A percentile compares a stretch with the other conserved stretches of the same genome.
Conservation (phyloP, 495 filamentous ascomycete species). For the Letharia columbiana region DNA sequence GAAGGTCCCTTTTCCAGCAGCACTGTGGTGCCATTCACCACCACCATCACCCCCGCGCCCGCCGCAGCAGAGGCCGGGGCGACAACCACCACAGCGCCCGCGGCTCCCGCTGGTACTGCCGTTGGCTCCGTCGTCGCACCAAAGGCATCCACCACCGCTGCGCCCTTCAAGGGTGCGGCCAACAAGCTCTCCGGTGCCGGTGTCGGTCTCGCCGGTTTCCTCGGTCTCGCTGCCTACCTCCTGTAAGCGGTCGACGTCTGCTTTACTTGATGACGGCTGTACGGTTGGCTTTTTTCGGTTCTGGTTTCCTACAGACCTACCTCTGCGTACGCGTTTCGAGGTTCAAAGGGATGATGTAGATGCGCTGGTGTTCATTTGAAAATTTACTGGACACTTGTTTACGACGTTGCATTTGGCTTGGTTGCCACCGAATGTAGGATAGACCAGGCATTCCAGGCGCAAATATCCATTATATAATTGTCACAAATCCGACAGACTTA, state of each 20-base stretch:
- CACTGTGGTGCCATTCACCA: slow-evolving; percentile 13
- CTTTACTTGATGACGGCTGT: not conserved
- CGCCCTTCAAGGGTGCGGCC: slow-evolving; percentile 25
- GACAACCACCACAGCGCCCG: slow-evolving; percentile 1
- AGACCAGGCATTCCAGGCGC: not conserved
- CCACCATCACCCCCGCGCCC: slow-evolving; percentile 14
- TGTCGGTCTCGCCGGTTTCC: slow-evolving; percentile 28
- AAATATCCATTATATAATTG: not conserved
- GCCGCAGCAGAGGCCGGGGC: not conserved
- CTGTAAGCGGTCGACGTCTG: slow-evolving; percentile 26
- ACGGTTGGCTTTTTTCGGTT: not conserved
- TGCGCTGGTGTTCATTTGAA: not conserved
- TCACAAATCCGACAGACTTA: not conserved
- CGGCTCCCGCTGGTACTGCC: slow-evolving; percentile 1
- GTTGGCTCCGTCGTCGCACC: slow-evolving; percentile 5
- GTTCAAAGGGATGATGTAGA: slow-evolving; percentile 3
- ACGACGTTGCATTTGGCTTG: not conserved
- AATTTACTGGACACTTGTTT: not conserved
- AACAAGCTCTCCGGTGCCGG: slow-evolving; percentile 31
- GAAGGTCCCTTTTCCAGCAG: slow-evolving; percentile 18
- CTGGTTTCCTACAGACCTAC: not conserved
- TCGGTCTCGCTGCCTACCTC: slow-evolving; percentile 35
- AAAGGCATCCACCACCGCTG: slow-evolving; percentile 18
- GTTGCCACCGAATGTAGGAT: not conserved
- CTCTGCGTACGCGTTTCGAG: not conserved